Base-by-base conservation (phyloP, 805 yeast species). In the Phaffomyces antillensis region DNA sequence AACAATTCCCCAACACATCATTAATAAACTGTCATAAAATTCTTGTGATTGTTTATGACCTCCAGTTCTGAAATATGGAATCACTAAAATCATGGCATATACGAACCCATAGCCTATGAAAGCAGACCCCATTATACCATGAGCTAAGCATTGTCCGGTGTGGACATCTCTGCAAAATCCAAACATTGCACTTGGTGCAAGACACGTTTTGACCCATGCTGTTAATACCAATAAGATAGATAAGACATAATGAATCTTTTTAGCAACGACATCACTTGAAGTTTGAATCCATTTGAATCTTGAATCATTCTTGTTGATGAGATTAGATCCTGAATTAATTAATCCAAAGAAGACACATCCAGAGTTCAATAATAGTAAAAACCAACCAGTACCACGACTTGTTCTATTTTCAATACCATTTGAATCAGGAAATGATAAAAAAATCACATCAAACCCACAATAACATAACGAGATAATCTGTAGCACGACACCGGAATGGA, bases 141-240 rank as follows among this genome's bases (percentile, higher is more conserved):
- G 98, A 0, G 98, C 98, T 36, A 89, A 76, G 63, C 98, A 91
- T 65, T 91, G 98, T 23, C 98, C 98, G 0, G 95, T 81, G 56
- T 86, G 93, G 32, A 63, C 71, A 6, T 75, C 85, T 54, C 87
- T 80, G 65, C 98, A 91, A 63, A 89, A 91, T 2, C 96, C 96
- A 51, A 87, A 77, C 50, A 89, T 59, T 1, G 96, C 84, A 38
- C 86, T 82, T 7, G 91, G 87, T 0, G 95, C 91, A 66, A 91
- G 66, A 42, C 89, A 80, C 30, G 77, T 75, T 51, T 86, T 80
- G 10, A 89, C 82, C 85, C 95, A 87, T 9, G 95, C 93, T 8
- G 78, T 70, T 12, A 81, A 45, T 0, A 72, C 75, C 5, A 68
- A 55, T 17, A 75, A 26, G 9, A 77, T 61, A 4, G 86, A 72